Base-by-base conservation (phyloP, 768 basidiomycete genomes). In the Suillus fuscotomentosus region DNA sequence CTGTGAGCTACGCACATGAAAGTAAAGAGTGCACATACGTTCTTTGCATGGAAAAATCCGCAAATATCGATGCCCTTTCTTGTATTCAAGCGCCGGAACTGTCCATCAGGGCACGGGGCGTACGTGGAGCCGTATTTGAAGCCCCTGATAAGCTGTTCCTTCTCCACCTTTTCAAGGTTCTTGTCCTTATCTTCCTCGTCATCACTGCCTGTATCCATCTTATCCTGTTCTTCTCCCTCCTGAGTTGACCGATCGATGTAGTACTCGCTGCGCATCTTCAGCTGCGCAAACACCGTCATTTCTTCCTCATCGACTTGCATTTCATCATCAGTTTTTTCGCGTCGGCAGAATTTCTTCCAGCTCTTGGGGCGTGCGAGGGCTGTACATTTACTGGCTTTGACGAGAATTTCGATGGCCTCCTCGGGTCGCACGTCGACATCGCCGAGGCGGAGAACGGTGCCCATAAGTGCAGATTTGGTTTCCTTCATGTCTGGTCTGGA, bases 61-160 rank as follows among this genome's bases (percentile, higher is more conserved):
- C 90, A 86, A 50, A 99, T 86, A 60, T 97, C 93, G 55, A 99
- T 90, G 0, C 97, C 97, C 70, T 88, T 90, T 71, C 79, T 83
- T 1, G 94, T 92, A n/a, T 80, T 77, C 45, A 97, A 78, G 66
- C 80, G 84, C 38, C 86, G 85, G 69, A 95, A 97, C 61, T 89
- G 87, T n/a, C 88, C 92, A 60, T 94, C 92, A 2, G 92, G 91
- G 75, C 90, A 89, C 0, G 93, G 94, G 3, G 87, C 90, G 75
- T 94, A 95, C 1, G 92, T 90, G 2, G 93, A 84, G 22, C 96
- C 96, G 70, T 97, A 97, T 77, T 92, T 91, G 81, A 91, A 96
- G 2, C 93, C 94, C 67, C 82, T 79, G 27, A 93, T 81, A 9
- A 95, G 86, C 43, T 94, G 84, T 69, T 93, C 90, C 75, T 90